Percentiles rank a stretch among this genome's conserved stretches.
Evolutionary conservation across 2,329 filamentous ascomycete genomes (phyloP).

Genomic region (Penicillium sp.): DNA sequence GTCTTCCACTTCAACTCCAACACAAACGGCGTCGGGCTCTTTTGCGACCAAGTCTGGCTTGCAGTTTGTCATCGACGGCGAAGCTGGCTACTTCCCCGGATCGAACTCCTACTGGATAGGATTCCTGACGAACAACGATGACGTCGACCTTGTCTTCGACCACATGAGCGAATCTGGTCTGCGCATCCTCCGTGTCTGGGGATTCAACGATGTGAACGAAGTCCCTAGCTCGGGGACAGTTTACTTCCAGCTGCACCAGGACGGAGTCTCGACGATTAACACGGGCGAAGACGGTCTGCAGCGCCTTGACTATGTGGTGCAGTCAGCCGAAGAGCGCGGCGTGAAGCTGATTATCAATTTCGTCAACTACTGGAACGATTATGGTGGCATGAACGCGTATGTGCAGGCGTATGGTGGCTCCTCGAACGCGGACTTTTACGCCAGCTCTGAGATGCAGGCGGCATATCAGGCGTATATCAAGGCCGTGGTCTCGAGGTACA

Average conservation of each 20-base stretch:
- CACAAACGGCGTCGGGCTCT: slow-evolving; percentile 17
- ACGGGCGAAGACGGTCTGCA: slow-evolving; percentile 66
- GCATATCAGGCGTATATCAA: slow-evolving; percentile 68
- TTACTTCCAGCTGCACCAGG: slow-evolving; percentile 48
- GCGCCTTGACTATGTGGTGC: slow-evolving; percentile 68
- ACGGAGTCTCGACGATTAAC: slow-evolving; percentile 60
- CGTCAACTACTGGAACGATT: slow-evolving; percentile 73
- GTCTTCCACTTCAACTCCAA: neutral
- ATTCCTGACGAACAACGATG: slow-evolving; percentile 54
- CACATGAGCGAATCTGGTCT: slow-evolving; percentile 46
- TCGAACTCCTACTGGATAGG: slow-evolving; percentile 60
- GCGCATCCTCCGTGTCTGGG: slow-evolving; percentile 59
- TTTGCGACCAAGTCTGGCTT: slow-evolving; percentile 33
- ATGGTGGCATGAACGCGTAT: slow-evolving; percentile 67
- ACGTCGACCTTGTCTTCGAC: slow-evolving; percentile 51
- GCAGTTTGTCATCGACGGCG: slow-evolving; percentile 46
- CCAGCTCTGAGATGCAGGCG: slow-evolving; percentile 55
- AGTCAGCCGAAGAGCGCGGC: slow-evolving; percentile 61
- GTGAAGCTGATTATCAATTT: slow-evolving; percentile 64
- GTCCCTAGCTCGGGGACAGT: slow-evolving; percentile 50
- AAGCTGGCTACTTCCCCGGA: slow-evolving; percentile 51
- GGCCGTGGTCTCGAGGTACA: slow-evolving; percentile 64
- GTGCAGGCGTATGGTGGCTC: slow-evolving; percentile 58
- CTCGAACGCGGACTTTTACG: slow-evolving; percentile 61
- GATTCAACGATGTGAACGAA: slow-evolving; percentile 56